These are phyloP conservation scores for Aspergillus saccharolyticus DNA, from an alignment of 495 filamentous ascomycete species.

Conservation along the genomic window DNA sequence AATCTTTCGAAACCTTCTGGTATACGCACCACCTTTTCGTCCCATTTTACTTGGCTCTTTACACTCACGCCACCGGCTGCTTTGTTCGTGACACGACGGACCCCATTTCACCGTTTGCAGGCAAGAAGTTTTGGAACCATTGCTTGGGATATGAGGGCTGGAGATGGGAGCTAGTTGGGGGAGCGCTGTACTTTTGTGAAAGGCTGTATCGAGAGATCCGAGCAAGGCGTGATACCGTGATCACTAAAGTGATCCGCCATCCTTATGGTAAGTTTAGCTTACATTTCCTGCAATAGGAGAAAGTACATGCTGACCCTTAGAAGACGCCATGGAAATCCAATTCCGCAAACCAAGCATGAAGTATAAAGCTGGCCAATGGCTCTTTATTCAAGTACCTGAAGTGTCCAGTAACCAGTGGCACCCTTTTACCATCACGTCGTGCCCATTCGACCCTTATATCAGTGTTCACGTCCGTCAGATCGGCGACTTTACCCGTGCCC, in stretches of 20 bases:
- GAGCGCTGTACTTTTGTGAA: slow-evolving; percentile 78
- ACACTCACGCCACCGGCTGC: slow-evolving; percentile 93
- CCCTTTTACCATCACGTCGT: slow-evolving; percentile 98
- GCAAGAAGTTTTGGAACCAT: slow-evolving; percentile 77
- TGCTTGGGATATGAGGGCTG: slow-evolving; percentile 96
- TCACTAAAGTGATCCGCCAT: slow-evolving; percentile 89
- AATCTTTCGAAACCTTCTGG: slow-evolving; percentile 98
- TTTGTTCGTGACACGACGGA: slow-evolving; percentile 77
- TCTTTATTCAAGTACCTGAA: slow-evolving; percentile 88
- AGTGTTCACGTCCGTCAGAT: slow-evolving; percentile 94
- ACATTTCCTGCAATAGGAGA: slow-evolving; percentile 1
- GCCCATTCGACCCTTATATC: slow-evolving; percentile 90
- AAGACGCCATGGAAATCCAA: slow-evolving; percentile 95
- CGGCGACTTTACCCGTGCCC: slow-evolving; percentile 84
- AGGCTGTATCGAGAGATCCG: slow-evolving; percentile 90
- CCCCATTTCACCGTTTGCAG: slow-evolving; percentile 79
- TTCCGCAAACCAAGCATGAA: slow-evolving; percentile 94
- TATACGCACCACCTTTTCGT: slow-evolving; percentile 98
- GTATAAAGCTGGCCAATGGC: slow-evolving; percentile 98
- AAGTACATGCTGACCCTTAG: slow-evolving; percentile 24
- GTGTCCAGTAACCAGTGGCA: slow-evolving; percentile 93
- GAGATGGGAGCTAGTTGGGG: slow-evolving; percentile 94
- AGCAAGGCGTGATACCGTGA: slow-evolving; percentile 72
- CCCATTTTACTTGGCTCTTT: slow-evolving; percentile 87
- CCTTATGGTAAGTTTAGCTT: slow-evolving; percentile 71